These are phyloP conservation scores for Nicotiana attenuata DNA, from an alignment of 257 asterid genomes.

Conservation along the genomic window DNA sequence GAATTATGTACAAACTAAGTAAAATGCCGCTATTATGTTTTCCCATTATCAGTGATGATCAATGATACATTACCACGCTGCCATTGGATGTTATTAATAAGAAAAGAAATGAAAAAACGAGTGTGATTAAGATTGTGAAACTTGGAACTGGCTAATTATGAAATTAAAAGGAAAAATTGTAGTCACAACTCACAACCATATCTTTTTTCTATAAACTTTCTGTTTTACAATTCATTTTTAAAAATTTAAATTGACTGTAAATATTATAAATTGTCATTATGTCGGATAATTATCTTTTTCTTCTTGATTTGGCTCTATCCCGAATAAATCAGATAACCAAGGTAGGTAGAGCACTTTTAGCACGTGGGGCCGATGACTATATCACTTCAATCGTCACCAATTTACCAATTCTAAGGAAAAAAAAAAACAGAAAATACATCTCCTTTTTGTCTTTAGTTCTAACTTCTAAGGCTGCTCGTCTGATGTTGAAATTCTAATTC, in stretches of 20 bases:
- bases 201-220: background rate
- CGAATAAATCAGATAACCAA: background rate
- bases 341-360: background rate
- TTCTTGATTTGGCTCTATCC: background rate
- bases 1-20: background rate
- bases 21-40: no score
- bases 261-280: background rate
- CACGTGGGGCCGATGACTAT: background rate
- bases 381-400: no score
- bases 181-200: background rate
- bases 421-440: no score
- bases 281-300: background rate
- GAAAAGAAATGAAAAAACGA: background rate
- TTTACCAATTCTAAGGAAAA: background rate
- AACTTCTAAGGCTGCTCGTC: background rate
- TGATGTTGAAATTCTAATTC: background rate
- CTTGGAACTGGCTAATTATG: background rate
- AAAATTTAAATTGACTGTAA: background rate
- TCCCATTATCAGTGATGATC: background rate
- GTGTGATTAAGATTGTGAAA: background rate
- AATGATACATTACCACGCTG: background rate
- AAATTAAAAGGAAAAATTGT: background rate
- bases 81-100: background rate
- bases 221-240: background rate
- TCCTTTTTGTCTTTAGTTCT: background rate